These are phyloP conservation scores for Gnomoniopsis smithogilvyi DNA, from an alignment of 2,329 filamentous ascomycete species.

Conservation along the genomic window DNA sequence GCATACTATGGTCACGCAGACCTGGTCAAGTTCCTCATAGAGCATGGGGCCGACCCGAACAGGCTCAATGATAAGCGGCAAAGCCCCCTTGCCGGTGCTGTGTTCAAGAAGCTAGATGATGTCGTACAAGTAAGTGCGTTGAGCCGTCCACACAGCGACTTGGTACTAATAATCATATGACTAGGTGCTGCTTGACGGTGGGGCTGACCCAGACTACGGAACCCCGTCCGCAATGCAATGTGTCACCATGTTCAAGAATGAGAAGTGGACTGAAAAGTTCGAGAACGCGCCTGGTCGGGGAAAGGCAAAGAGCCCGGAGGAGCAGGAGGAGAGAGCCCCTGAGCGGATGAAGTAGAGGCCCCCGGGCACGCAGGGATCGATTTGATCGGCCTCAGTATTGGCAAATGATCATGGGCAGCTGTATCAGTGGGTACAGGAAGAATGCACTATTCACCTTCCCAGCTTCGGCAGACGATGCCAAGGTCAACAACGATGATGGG, in stretches of 20 bases:
- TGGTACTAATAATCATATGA: neutral
- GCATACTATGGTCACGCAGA: conserved; percentile 65
- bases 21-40: conserved; percentile 57
- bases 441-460: too few relatives aligned
- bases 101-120: conserved; percentile 67
- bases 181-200: conserved; percentile 46
- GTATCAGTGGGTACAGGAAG: too few relatives aligned
- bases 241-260: conserved; percentile 49
- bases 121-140: conserved; percentile 52
- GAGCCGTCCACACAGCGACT: neutral
- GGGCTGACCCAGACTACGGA: conserved; percentile 52
- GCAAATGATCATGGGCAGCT: too few relatives aligned
- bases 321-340: neutral
- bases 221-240: conserved; percentile 46
- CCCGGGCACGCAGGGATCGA: neutral
- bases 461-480: too few relatives aligned
- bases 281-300: conserved; percentile 45
- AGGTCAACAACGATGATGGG: too few relatives aligned
- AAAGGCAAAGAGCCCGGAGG: conserved; percentile 27
- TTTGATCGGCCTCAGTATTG: too few relatives aligned
- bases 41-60: conserved; percentile 64
- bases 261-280: conserved; percentile 48
- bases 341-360: neutral
- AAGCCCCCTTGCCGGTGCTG: conserved; percentile 66
- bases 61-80: conserved; percentile 65